These are phyloP conservation scores for Hymenoscyphus repandus DNA, from an alignment of 2,329 filamentous ascomycete genomes.

Conservation along the genomic window DNA sequence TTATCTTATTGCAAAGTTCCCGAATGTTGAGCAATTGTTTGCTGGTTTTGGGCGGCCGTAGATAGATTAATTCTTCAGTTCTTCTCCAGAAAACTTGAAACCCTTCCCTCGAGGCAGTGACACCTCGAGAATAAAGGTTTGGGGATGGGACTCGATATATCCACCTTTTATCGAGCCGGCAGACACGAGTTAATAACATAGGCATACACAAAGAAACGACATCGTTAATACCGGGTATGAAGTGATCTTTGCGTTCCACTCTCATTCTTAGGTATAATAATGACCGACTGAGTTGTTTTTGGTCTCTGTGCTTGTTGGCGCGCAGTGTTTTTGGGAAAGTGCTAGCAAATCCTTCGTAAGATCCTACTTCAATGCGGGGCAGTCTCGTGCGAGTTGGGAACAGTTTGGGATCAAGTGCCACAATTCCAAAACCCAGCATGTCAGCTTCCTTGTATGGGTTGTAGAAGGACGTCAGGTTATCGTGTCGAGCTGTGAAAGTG, in stretches of 20 bases:
- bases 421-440: constrained; percentile 14
- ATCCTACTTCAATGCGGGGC: constrained; percentile 11
- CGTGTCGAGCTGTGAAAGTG: constrained; percentile 6
- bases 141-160: constrained; percentile 9
- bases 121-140: constrained; percentile 7
- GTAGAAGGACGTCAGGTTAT: constrained; percentile 6
- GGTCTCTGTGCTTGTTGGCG: not conserved
- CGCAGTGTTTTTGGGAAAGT: constrained; percentile 3
- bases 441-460: constrained; percentile 13
- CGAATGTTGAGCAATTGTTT: not conserved
- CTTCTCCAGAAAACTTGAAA: constrained; percentile 5
- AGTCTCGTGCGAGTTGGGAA: constrained; percentile 1
- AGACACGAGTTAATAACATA: too few species aligned
- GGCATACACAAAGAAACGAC: constrained; percentile 11
- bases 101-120: constrained; percentile 6
- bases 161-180: too few species aligned
- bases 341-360: constrained; percentile 6
- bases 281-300: not conserved
- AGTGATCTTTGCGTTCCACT: constrained; percentile 4
- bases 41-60: not conserved
- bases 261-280: not conserved
- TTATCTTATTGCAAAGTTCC: not conserved
- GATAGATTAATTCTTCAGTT: constrained; percentile 1
- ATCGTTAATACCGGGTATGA: constrained; percentile 14
- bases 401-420: constrained; percentile 9